Conservation (phyloP, 352 stramenopile species). For the Phytophthora rubi region DNA sequence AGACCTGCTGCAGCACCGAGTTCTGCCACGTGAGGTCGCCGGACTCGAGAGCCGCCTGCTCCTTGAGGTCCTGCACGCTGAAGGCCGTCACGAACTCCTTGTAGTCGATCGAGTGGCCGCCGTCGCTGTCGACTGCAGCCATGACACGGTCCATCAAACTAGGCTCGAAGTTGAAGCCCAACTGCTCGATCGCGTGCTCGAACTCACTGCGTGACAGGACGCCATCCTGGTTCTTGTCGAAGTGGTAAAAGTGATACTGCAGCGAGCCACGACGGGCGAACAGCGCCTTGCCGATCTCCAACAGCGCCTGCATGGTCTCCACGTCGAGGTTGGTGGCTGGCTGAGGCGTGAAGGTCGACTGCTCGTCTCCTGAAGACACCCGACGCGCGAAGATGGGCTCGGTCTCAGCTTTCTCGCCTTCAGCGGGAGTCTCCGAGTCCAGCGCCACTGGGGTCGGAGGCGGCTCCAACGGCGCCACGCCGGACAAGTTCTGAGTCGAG, state of each 20-base stretch:
- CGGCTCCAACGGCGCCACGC: conserved; percentile 13
- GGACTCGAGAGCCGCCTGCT: conserved; percentile 56
- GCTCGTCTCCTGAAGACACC: conserved; percentile 65
- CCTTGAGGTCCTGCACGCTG: conserved; percentile 80
- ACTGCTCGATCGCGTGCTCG: conserved; percentile 64
- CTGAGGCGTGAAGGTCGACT: conserved; percentile 63
- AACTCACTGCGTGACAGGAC: conserved; percentile 83
- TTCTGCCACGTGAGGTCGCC: conserved; percentile 91
- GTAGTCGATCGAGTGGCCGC: conserved; percentile 91
- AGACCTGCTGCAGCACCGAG: conserved; percentile 92
- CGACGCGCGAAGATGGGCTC: conserved; percentile 52
- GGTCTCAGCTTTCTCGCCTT: conserved; percentile 14
- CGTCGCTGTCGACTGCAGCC: conserved; percentile 88
- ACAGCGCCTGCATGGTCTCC: conserved; percentile 83
- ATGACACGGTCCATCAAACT: conserved; percentile 81
- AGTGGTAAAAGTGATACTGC: conserved; percentile 85
- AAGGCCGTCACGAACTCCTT: conserved; percentile 94
- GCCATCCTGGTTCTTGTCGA: conserved; percentile 87
- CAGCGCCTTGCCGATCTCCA: conserved; percentile 79
- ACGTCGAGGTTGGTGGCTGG: conserved; percentile 73
- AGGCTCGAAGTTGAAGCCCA: conserved; percentile 67
- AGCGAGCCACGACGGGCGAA: conserved; percentile 77
- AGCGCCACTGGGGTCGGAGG: conserved; percentile 30
- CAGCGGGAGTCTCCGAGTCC: conserved; percentile 17
- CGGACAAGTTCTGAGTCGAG: conserved; percentile 20